Percentiles rank a stretch among this genome's conserved stretches.
Conservation (phyloP, 2,329 filamentous ascomycete genomes). For the Lasiodiplodia gonubiensis region DNA sequence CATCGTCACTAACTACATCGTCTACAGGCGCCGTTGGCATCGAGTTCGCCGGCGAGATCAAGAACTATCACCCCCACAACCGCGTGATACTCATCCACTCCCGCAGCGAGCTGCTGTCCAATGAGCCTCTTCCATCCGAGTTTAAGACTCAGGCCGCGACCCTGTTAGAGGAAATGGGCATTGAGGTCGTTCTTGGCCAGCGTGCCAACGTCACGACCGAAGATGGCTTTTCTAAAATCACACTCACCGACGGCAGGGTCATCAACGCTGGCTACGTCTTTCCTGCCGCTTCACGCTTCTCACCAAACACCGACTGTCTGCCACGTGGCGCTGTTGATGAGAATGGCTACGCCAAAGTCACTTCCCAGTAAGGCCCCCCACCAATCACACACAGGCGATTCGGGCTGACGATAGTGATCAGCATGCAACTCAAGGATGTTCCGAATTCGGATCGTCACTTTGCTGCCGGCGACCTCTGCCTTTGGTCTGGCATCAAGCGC, state of each 20-base stretch:
- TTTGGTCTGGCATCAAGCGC: constrained; percentile 80
- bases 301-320: constrained; percentile 68
- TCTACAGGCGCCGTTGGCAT: constrained; percentile 72
- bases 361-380: constrained; percentile 54
- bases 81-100: constrained; percentile 79
- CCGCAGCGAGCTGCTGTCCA: constrained; percentile 70
- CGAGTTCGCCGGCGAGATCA: constrained; percentile 81
- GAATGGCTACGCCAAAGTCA: constrained; percentile 70
- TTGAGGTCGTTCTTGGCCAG: constrained; percentile 68
- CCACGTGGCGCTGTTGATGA: constrained; percentile 64
- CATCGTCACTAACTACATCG: background rate
- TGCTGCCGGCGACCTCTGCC: constrained; percentile 70
- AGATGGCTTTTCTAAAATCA: constrained; percentile 52
- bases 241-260: constrained; percentile 49
- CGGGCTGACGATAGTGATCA: background rate
- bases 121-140: constrained; percentile 72
- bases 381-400: constrained; percentile 20
- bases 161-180: constrained; percentile 65
- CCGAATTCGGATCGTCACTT: constrained; percentile 68
- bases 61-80: constrained; percentile 66
- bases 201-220: constrained; percentile 52
- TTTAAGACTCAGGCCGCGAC: constrained; percentile 68
- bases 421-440: constrained; percentile 54
- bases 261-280: constrained; percentile 70
- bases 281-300: constrained; percentile 69